Base-by-base conservation (phyloP, 192 early-diverging fungal species). In the Radiomyces spectabilis region DNA sequence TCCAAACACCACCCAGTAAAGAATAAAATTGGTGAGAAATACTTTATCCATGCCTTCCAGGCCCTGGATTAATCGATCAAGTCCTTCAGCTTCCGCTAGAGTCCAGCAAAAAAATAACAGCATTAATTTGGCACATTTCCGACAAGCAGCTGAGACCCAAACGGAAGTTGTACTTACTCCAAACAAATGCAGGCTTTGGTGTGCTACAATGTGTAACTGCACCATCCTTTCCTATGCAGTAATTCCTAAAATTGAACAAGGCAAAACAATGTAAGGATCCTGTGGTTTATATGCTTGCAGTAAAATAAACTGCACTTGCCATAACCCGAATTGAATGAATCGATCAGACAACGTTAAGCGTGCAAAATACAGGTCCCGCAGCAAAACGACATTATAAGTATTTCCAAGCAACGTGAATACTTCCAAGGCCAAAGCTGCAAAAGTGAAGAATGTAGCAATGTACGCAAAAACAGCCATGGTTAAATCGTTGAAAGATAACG, bases 331-430 rank as follows among this genome's bases (percentile, higher is more conserved):
- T 12, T 42, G 34, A 35, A 49, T 33, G 32, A 56, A 51, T 5
- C 2, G 2, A 13, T 33, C 31, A 37, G 47, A 21, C 21, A 43
- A n/a, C 21, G 19, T 43, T 13, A 64, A 26, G 1, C 49, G 38
- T 16, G 55, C 53, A 57, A 57, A 55, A 19, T 52, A 64, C 13
- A 64, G 41, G 19, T 43, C 41, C 13, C 41, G 46, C 32, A 64
- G 45, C 41, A 64, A 57, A 18, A 55, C 41, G 21, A 44, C 31
- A 34, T 64, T 57, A 25, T 50, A 56, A 13, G 55, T 56, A 38
- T 52, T 64, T 18, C 62, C 62, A 37, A 64, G 51, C 46, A 64
- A 27, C 4, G 55, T 51, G 38, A 64, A 64, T 15, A 64, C 43
- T 42, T 64, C 34, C 15, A 64, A 47, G n/a, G 57, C 40, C 27